A percentile compares a stretch with the other conserved stretches of the same genome.
These are phyloP conservation scores for Xylaria castorea DNA, from an alignment of 495 filamentous ascomycete species.

Conservation along the genomic window DNA sequence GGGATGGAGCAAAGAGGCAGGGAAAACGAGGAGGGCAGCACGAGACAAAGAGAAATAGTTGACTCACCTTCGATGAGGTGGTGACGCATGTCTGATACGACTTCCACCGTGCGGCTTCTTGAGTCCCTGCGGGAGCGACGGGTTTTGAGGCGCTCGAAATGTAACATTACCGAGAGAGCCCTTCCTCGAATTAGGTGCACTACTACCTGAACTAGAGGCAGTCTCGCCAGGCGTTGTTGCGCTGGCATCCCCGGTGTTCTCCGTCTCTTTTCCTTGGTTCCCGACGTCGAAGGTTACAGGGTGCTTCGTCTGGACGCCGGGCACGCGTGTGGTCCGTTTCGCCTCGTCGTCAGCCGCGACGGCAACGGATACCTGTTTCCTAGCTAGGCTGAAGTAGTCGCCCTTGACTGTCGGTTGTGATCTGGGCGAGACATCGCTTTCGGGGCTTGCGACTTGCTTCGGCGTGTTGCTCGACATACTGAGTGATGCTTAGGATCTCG, in stretches of 20 bases:
- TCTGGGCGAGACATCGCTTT: conserved; percentile 48
- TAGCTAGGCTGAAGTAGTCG: conserved; percentile 49
- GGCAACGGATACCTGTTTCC: conserved; percentile 28
- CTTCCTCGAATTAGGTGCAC: conserved; percentile 48
- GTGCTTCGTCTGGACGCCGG: conserved; percentile 27
- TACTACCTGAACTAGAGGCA: conserved; percentile 43
- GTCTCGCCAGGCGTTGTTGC: conserved; percentile 43
- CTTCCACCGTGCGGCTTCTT: conserved; percentile 51
- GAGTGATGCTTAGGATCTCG: background rate
- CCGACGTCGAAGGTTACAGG: conserved; percentile 29
- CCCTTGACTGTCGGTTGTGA: conserved; percentile 39
- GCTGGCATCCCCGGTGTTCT: conserved; percentile 41
- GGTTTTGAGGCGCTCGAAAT: conserved; percentile 49
- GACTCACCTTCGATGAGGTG: conserved; percentile 55
- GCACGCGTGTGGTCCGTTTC: conserved; percentile 29
- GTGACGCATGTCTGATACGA: conserved; percentile 54
- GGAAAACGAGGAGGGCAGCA: conserved; percentile 5
- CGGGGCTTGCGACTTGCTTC: conserved; percentile 44
- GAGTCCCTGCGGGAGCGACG: conserved; percentile 52
- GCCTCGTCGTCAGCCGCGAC: conserved; percentile 26
- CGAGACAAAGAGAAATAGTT: conserved; percentile 17
- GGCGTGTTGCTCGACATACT: conserved; percentile 40
- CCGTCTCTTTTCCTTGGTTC: conserved; percentile 33
- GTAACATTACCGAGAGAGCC: conserved; percentile 52
- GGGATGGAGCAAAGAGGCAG: conserved; percentile 2